Conservation (phyloP, 2,329 filamentous ascomycete genomes). For the Orbilia brochopaga region DNA sequence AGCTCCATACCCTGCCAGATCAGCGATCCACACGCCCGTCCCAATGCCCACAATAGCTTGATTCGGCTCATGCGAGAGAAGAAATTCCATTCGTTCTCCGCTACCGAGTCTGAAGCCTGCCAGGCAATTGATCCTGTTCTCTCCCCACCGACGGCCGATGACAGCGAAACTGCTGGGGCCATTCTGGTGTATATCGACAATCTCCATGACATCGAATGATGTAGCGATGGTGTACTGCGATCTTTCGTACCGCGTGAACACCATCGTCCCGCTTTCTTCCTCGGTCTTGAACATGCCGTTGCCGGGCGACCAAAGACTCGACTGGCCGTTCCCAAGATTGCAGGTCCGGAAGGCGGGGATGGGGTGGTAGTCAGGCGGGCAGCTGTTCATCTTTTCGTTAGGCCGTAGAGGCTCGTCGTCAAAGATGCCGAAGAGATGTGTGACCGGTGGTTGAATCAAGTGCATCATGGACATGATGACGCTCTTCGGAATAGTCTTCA, state of each 20-base stretch:
- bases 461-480: conserved; percentile 51
- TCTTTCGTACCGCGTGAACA: conserved; percentile 45
- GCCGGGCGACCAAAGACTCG: conserved; percentile 44
- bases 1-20: conserved; percentile 41
- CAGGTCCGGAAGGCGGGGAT: conserved; percentile 38
- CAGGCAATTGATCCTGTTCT: conserved; percentile 46
- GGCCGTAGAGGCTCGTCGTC: conserved; percentile 30
- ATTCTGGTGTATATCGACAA: conserved; percentile 41
- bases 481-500: conserved; percentile 48
- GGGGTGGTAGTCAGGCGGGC: conserved; percentile 34
- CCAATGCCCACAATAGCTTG: conserved; percentile 30
- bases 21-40: conserved; percentile 42
- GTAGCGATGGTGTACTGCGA: conserved; percentile 43
- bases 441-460: conserved; percentile 39
- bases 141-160: conserved; percentile 36
- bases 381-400: conserved; percentile 31
- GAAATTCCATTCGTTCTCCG: conserved; percentile 39
- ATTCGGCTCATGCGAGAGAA: conserved; percentile 31
- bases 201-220: conserved; percentile 46
- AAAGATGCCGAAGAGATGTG: conserved; percentile 41
- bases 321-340: conserved; percentile 34
- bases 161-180: conserved; percentile 41
- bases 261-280: conserved; percentile 42
- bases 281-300: conserved; percentile 42
- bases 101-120: conserved; percentile 44